Evolutionary conservation across 2,329 filamentous ascomycete genomes (phyloP).

Genomic region (Xenosphaeropsis pyriputrescens): DNA sequence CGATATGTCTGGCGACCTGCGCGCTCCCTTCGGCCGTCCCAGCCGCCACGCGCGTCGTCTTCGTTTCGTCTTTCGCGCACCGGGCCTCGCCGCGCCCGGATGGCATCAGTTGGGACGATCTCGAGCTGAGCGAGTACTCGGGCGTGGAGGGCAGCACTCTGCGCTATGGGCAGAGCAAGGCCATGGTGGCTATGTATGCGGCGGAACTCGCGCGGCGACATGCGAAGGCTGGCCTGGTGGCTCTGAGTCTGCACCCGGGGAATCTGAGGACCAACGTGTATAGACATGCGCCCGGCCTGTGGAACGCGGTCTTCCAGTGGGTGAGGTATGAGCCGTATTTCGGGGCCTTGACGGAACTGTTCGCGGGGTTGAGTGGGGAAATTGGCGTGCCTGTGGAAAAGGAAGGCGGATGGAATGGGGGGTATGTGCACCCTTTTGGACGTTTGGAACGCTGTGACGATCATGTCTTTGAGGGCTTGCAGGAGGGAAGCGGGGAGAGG

Average conservation of each 20-base stretch:
- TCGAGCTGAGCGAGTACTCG: background rate
- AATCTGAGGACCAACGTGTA: conserved; percentile 12
- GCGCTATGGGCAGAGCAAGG: too few species aligned
- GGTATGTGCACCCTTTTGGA: background rate
- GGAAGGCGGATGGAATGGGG: conserved; percentile 13
- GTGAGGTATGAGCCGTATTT: conserved; percentile 9
- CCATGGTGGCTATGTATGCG: background rate
- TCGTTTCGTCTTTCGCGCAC: conserved; percentile 14
- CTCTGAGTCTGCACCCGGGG: conserved; percentile 14
- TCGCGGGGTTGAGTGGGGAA: conserved; percentile 12
- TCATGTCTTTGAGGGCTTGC: conserved; percentile 18
- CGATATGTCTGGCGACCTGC: conserved; percentile 15
- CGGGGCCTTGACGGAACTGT: conserved; percentile 17
- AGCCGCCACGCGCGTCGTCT: conserved; percentile 15
- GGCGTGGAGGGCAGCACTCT: background rate
- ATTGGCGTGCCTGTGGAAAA: conserved; percentile 7
- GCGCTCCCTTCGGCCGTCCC: conserved; percentile 4
- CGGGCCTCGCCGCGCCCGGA: conserved; percentile 4
- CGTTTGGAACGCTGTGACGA: conserved; percentile 15
- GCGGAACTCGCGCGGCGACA: background rate
- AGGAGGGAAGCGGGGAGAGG: conserved; percentile 20
- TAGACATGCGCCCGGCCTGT: conserved; percentile 5
- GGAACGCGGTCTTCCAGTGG: conserved; percentile 3
- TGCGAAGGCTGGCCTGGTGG: background rate
- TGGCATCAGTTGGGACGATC: background rate